A percentile compares a stretch with the other conserved stretches of the same genome.
Conservation (phyloP, 1,139 yeast genomes). For the Suhomyces maxii region DNA sequence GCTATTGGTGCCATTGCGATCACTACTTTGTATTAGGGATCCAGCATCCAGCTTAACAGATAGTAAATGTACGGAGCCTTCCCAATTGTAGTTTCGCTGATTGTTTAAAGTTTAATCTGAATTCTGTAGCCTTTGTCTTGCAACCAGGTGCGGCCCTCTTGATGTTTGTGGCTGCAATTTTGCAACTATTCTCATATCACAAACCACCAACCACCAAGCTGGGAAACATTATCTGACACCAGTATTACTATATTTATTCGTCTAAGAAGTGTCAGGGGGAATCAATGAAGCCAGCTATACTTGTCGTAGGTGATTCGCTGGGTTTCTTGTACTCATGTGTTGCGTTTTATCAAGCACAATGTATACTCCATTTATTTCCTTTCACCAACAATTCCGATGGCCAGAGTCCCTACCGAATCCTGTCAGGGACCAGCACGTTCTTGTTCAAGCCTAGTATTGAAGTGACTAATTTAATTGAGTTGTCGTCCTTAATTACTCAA, state of each 20-base stretch:
- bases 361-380: slow-evolving; percentile 12
- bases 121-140: too few species aligned
- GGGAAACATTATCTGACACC: not conserved
- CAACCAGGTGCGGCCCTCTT: not conserved
- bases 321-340: slow-evolving; percentile 6
- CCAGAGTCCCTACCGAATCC: not conserved
- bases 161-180: not conserved
- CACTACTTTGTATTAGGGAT: too few species aligned
- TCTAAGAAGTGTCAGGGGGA: not conserved
- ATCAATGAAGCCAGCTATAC: slow-evolving; percentile 3
- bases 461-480: slow-evolving; percentile 6
- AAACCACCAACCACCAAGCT: not conserved
- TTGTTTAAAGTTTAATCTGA: too few species aligned
- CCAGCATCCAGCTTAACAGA: too few species aligned
- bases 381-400: slow-evolving; percentile 2
- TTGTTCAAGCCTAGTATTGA: not conserved
- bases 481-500: slow-evolving; percentile 1
- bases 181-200: not conserved
- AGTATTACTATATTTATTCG: not conserved
- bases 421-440: not conserved
- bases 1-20: too few species aligned
- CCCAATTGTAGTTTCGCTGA: too few species aligned
- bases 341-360: slow-evolving; percentile 2
- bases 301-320: slow-evolving; percentile 13
- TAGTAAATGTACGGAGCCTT: too few species aligned